Conservation (phyloP, 257 asterid species). For the Gentiana straminea region DNA sequence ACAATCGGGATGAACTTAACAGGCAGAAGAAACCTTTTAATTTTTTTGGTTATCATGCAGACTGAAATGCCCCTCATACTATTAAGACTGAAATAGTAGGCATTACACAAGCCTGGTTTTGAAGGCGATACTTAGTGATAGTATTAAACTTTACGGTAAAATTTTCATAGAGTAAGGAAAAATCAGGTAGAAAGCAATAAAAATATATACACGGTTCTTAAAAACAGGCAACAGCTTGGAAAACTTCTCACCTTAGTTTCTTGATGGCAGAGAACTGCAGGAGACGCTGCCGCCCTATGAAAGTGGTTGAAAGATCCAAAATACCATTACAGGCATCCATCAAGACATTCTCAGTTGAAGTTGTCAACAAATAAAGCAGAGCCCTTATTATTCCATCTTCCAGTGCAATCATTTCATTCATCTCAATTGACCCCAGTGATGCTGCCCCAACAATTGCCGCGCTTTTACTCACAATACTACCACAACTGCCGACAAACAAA, state of each 20-base stretch:
- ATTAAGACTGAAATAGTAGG: too few species aligned
- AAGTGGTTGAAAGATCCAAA: slow-evolving; percentile 61
- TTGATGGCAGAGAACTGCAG: slow-evolving; percentile 36
- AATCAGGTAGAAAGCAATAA: too few species aligned
- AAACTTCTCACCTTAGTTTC: slow-evolving; percentile 48
- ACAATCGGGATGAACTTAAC: too few species aligned
- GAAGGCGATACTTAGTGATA: not conserved
- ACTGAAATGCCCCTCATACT: too few species aligned
- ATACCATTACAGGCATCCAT: slow-evolving; percentile 58
- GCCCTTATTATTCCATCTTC: slow-evolving; percentile 45
- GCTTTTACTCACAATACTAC: too few species aligned
- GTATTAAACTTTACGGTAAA: not conserved
- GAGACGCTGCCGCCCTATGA: slow-evolving; percentile 41
- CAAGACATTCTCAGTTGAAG: slow-evolving; percentile 25
- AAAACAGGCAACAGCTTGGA: not conserved
- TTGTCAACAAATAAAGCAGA: slow-evolving; percentile 33
- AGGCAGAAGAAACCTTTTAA: too few species aligned
- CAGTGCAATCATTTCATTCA: slow-evolving; percentile 12
- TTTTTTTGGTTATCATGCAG: too few species aligned
- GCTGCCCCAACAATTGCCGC: too few species aligned
- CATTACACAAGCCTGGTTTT: too few species aligned
- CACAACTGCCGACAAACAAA: too few species aligned
- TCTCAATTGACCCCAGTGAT: too few species aligned
- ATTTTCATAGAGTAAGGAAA: not conserved
- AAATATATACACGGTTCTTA: not conserved